Conservation (phyloP, 495 filamentous ascomycete species). For the Talaromyces ruber region DNA sequence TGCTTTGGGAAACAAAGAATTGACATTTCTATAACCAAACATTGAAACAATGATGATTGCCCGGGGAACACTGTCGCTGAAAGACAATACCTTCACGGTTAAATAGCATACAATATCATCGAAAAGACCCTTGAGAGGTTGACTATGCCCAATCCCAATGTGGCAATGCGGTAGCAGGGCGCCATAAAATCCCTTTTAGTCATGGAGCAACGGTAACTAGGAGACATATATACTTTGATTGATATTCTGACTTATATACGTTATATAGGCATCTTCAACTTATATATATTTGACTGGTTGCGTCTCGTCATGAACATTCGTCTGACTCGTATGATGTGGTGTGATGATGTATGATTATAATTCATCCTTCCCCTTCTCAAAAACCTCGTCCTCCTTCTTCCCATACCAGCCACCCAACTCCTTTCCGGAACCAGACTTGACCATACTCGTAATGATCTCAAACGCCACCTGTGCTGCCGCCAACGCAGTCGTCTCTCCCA, state of each 20-base stretch:
- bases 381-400: constrained; percentile 17
- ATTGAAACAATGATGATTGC: no score
- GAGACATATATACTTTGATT: not conserved
- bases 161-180: not conserved
- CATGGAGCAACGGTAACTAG: not conserved
- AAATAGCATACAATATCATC: no score
- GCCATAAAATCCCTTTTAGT: not conserved
- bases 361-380: constrained; percentile 33
- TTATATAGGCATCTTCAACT: not conserved
- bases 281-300: not conserved
- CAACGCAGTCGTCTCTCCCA: constrained; percentile 74
- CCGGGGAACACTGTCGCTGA: no score
- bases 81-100: no score
- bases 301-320: not conserved
- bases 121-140: not conserved
- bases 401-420: constrained; percentile 40
- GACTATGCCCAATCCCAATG: not conserved
- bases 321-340: no score
- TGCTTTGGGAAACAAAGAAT: no score
- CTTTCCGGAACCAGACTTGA: constrained; percentile 52
- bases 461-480: constrained; percentile 77
- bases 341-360: constrained; percentile 13
- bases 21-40: no score
- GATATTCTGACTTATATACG: not conserved
- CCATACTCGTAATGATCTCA: constrained; percentile 75